phyloP scores from a whole-genome alignment of 176 grass and related monocot genomes.

The Phragmites australis region DNA sequence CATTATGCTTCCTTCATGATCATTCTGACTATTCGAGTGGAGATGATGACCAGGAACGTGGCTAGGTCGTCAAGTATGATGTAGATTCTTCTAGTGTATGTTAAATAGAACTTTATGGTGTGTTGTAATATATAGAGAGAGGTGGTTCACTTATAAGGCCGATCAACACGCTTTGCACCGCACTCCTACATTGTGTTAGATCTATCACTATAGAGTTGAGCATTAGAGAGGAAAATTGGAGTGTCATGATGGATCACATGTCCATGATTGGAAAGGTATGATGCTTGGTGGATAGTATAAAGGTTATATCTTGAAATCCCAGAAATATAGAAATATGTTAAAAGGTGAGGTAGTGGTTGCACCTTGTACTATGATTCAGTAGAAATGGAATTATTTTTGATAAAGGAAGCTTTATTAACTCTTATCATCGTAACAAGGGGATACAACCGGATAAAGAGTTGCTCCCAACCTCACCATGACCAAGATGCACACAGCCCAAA shows the following conservation, averaged over 20 bases:
- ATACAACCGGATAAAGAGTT: too few relatives aligned
- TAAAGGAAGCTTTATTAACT: too few relatives aligned
- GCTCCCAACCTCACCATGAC: too few relatives aligned
- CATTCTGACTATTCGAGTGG: too few relatives aligned
- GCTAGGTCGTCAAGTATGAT: too few relatives aligned
- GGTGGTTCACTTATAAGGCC: background rate
- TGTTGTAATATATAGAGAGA: background rate
- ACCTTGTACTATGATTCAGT: background rate
- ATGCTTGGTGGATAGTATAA: background rate
- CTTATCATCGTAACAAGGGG: too few relatives aligned
- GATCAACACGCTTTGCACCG: background rate
- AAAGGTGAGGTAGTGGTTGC: background rate
- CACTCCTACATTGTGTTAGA: background rate
- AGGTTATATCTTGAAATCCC: background rate
- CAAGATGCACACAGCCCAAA: too few relatives aligned
- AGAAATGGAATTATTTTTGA: background rate
- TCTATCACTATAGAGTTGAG: background rate
- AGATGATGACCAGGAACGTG: too few relatives aligned
- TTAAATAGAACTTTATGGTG: background rate
- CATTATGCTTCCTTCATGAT: too few relatives aligned
- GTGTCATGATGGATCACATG: background rate
- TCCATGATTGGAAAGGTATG: background rate
- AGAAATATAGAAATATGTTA: background rate
- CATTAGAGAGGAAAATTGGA: background rate
- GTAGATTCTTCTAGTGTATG: background rate